phyloP scores from a whole-genome alignment of 192 early-diverging fungal species.

The Entomortierella parvispora region DNA sequence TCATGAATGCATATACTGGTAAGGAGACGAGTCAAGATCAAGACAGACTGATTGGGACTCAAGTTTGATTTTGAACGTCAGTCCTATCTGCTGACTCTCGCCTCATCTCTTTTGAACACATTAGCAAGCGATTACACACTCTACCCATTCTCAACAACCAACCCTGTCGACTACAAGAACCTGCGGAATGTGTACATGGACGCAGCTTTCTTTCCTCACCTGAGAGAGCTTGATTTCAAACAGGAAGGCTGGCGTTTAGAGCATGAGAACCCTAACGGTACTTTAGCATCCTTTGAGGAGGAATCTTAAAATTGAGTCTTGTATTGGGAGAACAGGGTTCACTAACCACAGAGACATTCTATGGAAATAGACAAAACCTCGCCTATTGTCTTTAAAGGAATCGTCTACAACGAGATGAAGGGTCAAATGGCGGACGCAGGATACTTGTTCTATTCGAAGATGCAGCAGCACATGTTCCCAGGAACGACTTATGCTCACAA shows the following conservation, averaged over 20 bases:
- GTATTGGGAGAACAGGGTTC: no score
- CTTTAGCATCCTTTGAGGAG: neutral
- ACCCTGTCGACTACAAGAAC: constrained; percentile 89
- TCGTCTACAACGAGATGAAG: constrained; percentile 99
- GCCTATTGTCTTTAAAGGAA: constrained; percentile 89
- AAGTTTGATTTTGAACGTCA: no score
- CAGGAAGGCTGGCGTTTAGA: constrained; percentile 97
- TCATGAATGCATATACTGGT: constrained; percentile 97
- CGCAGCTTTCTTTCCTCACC: constrained; percentile 82
- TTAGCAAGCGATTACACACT: constrained; percentile 85
- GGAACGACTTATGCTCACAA: constrained; percentile 82
- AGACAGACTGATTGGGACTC: no score
- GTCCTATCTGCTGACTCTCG: no score
- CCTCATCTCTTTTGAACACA: neutral
- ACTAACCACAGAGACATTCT: no score
- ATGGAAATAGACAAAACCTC: constrained; percentile 66
- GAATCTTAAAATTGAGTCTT: constrained; percentile 25
- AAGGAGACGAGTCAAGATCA: constrained; percentile 4
- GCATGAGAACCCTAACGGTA: constrained; percentile 73
- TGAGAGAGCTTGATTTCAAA: constrained; percentile 86
- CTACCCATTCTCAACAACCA: constrained; percentile 95
- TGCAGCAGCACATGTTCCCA: constrained; percentile 86
- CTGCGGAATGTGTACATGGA: constrained; percentile 93
- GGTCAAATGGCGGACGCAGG: constrained; percentile 82
- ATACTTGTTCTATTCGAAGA: constrained; percentile 78